Conservation (phyloP, 2,329 filamentous ascomycete species). For the Colletotrichum sp. region DNA sequence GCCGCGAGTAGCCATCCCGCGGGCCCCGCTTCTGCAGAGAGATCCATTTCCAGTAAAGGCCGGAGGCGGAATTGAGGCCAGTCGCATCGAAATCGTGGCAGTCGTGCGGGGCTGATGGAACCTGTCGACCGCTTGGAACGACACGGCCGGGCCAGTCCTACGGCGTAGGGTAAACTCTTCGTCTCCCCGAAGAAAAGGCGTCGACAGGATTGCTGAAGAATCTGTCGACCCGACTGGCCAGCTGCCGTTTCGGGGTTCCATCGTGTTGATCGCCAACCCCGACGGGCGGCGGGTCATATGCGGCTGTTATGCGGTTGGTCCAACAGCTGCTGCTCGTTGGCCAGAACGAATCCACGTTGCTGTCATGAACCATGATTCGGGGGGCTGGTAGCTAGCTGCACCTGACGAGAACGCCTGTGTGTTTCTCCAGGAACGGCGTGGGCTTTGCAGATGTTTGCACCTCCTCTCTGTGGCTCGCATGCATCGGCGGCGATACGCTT, state of each 20-base stretch:
- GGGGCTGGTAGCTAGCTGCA: neutral
- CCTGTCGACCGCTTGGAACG: neutral
- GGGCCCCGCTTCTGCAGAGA: conserved; percentile 11
- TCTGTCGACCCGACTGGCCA: conserved; percentile 11
- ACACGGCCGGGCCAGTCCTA: neutral
- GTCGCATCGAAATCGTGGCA: conserved; percentile 6
- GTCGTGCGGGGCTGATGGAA: conserved; percentile 11
- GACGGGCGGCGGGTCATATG: conserved; percentile 10
- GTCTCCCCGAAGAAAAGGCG: neutral
- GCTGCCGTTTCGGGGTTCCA: neutral
- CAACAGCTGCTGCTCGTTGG: conserved; percentile 1
- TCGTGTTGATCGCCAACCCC: conserved; percentile 10
- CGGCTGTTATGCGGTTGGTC: conserved; percentile 19
- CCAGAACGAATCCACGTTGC: conserved; percentile 5
- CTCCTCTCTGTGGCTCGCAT: neutral
- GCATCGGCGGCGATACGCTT: neutral
- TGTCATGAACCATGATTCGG: neutral
- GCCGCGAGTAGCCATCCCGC: neutral
- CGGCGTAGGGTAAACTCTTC: neutral
- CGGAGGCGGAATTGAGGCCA: conserved; percentile 13
- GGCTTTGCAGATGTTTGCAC: neutral
- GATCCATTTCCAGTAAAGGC: conserved; percentile 12
- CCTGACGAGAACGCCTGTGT: neutral
- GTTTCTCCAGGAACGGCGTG: conserved; percentile 2
- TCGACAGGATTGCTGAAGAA: conserved; percentile 8